phyloP scores from a whole-genome alignment of 495 filamentous ascomycete genomes.

The Amphirosellinia nigrospora region DNA sequence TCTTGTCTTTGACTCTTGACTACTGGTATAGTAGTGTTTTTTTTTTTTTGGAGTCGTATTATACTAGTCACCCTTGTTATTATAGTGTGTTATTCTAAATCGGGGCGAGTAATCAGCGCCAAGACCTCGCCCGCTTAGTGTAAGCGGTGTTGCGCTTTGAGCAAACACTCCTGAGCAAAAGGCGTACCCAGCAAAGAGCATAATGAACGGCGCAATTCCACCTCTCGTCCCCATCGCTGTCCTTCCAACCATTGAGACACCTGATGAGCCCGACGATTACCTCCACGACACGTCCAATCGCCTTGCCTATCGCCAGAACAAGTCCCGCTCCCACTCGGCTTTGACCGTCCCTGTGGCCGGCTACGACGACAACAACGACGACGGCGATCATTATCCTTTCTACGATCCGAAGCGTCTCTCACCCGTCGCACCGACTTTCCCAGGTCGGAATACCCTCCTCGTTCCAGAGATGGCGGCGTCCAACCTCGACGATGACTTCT shows the following conservation, averaged over 20 bases:
- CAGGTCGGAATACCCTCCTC: slow-evolving; percentile 20
- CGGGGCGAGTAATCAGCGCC: slow-evolving; percentile 17
- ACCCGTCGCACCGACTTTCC: slow-evolving; percentile 62
- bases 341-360: slow-evolving; percentile 16
- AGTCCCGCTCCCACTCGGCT: slow-evolving; percentile 23
- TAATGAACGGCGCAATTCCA: slow-evolving; percentile 15
- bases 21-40: background rate
- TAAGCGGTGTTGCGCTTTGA: background rate
- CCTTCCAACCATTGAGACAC: slow-evolving; percentile 39
- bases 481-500: slow-evolving; percentile 39
- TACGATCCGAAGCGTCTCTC: slow-evolving; percentile 70
- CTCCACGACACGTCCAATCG: slow-evolving; percentile 29
- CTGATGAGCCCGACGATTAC: slow-evolving; percentile 33
- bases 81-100: slow-evolving; percentile 12
- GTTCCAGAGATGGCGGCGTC: slow-evolving; percentile 42
- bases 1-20: background rate
- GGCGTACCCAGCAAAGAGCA: background rate
- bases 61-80: background rate
- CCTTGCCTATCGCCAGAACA: slow-evolving; percentile 25
- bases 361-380: slow-evolving; percentile 12
- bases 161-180: slow-evolving; percentile 1
- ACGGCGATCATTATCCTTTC: slow-evolving; percentile 33
- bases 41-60: slow-evolving; percentile 15
- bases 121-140: slow-evolving; percentile 23
- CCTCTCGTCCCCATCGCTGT: slow-evolving; percentile 37